phyloP scores from a whole-genome alignment of 768 basidiomycete genomes.

The Phylloporus sp. region DNA sequence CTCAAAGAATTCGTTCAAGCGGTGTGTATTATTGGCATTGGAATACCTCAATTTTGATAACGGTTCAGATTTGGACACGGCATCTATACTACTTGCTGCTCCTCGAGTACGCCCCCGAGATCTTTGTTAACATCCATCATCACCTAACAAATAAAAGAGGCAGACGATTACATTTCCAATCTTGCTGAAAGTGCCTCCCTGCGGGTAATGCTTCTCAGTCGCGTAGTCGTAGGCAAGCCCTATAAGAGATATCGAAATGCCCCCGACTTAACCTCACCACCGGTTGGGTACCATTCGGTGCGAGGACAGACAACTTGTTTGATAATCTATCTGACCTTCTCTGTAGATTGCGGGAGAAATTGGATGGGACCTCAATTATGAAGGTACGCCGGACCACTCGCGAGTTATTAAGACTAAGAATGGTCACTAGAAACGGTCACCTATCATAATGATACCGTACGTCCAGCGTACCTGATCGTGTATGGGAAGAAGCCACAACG shows the following conservation, averaged over 20 bases:
- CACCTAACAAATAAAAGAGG: conserved; percentile 40
- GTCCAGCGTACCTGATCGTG: conserved; percentile 63
- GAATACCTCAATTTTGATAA: background rate
- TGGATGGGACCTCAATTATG: conserved; percentile 63
- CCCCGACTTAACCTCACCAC: conserved; percentile 45
- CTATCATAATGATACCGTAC: conserved; percentile 62
- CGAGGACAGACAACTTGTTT: conserved; percentile 18
- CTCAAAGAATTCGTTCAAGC: conserved; percentile 52
- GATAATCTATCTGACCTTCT: background rate
- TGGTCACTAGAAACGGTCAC: conserved; percentile 53
- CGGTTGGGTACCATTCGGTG: conserved; percentile 59
- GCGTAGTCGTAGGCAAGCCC: conserved; percentile 62
- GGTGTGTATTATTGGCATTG: conserved; percentile 25
- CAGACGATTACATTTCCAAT: conserved; percentile 59
- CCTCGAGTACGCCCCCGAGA: conserved; percentile 48
- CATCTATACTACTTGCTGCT: conserved; percentile 63
- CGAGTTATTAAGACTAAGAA: background rate
- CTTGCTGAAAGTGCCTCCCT: conserved; percentile 38
- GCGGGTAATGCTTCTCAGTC: conserved; percentile 53
- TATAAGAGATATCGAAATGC: conserved; percentile 48
- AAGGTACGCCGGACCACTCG: conserved; percentile 26
- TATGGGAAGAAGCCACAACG: conserved; percentile 40
- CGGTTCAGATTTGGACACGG: conserved; percentile 57
- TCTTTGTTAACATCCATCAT: background rate
- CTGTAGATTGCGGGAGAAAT: conserved; percentile 56